phyloP scores from a whole-genome alignment of 306 rosid species.

The Pueraria montana region DNA sequence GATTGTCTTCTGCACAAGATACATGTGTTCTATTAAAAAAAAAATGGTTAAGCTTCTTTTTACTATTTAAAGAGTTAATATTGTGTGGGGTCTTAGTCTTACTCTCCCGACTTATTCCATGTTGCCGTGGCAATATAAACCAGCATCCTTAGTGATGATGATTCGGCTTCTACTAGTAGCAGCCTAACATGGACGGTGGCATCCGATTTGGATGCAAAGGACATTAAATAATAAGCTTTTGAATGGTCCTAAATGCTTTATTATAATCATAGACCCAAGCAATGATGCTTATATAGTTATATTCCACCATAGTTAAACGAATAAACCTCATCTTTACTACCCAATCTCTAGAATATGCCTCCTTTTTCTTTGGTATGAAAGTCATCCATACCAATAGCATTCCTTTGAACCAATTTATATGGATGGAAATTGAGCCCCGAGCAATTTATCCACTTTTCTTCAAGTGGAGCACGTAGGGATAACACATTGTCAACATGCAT shows the following conservation, averaged over 20 bases:
- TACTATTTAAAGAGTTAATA: not conserved
- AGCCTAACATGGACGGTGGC: slow-evolving; percentile 35
- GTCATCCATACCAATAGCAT: not conserved
- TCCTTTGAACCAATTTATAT: slow-evolving; percentile 20
- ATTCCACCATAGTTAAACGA: slow-evolving; percentile 37
- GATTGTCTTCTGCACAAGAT: too few species aligned
- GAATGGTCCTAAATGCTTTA: not conserved
- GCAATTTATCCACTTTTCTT: not conserved
- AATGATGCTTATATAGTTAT: slow-evolving; percentile 33
- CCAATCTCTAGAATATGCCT: slow-evolving; percentile 47
- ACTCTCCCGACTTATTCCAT: not conserved
- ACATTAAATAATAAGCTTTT: slow-evolving; percentile 38
- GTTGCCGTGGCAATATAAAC: slow-evolving; percentile 4
- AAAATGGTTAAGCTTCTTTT: not conserved
- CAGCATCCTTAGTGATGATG: slow-evolving; percentile 36
- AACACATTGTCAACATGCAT: slow-evolving; percentile 4
- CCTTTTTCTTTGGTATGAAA: slow-evolving; percentile 33
- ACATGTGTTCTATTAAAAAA: too few species aligned
- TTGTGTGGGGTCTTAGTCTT: not conserved
- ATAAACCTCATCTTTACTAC: slow-evolving; percentile 48
- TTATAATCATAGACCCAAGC: slow-evolving; percentile 29
- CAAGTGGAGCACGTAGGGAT: not conserved
- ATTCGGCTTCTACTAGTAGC: slow-evolving; percentile 41
- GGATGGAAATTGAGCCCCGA: slow-evolving; percentile 14
- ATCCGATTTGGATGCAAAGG: slow-evolving; percentile 38